A percentile compares a stretch with the other conserved stretches of the same genome.
Conservation (phyloP, 2,329 filamentous ascomycete genomes). For the Aspergillus spinulosporus region DNA sequence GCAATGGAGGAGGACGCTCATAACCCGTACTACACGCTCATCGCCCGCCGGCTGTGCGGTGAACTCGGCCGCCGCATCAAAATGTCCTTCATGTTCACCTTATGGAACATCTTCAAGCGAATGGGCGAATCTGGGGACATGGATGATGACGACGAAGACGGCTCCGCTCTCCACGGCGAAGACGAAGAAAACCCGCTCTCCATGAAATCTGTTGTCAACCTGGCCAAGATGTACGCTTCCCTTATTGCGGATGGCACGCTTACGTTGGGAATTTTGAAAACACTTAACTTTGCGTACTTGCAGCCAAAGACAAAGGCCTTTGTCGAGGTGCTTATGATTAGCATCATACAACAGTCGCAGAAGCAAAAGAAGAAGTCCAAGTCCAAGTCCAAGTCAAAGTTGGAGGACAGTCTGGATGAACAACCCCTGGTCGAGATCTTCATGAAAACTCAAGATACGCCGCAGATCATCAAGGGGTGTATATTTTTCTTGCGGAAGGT, state of each 20-base stretch:
- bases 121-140: constrained; percentile 70
- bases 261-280: constrained; percentile 58
- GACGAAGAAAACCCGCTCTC: constrained; percentile 53
- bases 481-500: constrained; percentile 78
- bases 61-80: constrained; percentile 67
- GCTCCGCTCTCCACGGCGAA: constrained; percentile 51
- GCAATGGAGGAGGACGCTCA: constrained; percentile 78
- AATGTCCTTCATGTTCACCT: constrained; percentile 81
- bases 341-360: constrained; percentile 68
- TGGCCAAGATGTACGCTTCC: constrained; percentile 66
- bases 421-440: constrained; percentile 66
- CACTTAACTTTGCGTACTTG: constrained; percentile 75
- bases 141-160: constrained; percentile 65
- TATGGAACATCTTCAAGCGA: constrained; percentile 82
- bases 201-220: constrained; percentile 63
- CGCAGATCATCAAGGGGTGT: constrained; percentile 70
- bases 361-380: constrained; percentile 43
- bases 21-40: constrained; percentile 89
- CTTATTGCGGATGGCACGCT: constrained; percentile 63
- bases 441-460: constrained; percentile 61
- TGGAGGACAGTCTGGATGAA: constrained; percentile 48
- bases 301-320: constrained; percentile 76
- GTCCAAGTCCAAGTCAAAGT: constrained; percentile 22
- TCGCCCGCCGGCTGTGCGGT: constrained; percentile 74
- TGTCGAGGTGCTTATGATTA: constrained; percentile 76